Evolutionary conservation across 495 filamentous ascomycete genomes (phyloP), one percentile per base, ranked within the genome.

Genomic region (Friedmanniomyces simplex): DNA sequence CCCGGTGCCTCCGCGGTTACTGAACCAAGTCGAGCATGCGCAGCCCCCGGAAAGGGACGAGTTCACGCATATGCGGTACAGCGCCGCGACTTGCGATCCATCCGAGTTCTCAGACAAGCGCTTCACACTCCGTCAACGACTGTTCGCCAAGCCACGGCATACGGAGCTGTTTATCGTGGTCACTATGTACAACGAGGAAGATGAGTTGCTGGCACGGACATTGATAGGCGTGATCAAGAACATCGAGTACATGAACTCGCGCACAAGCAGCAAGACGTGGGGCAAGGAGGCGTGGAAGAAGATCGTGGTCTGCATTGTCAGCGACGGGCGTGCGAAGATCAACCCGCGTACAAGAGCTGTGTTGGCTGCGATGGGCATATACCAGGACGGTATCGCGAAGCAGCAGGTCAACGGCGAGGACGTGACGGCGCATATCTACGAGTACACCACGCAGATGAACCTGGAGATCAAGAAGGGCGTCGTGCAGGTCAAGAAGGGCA

Each of bases 161-260:
- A 99, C 94, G 0, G 94, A 99, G 74, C 78, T 99, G 0, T 97
- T 99, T 72, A 96, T 99, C 67, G 93, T 88, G 8, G 80, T 99
- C 41, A 99, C 94, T 30, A 99, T 99, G 94, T 99, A 89, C 74
- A 99, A 99, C 66, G 94, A 99, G 69, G 90, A 99, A 68, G 94
- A 97, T 57, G 87, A 96, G 58, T 78, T 97, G 18, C 96, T 99
- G 67, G 90, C 94, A 37, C 82, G 94, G 36, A 99, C 94, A 2
- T 87, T 99, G 89, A 88, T 85, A 8, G 94, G 94, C 72, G 91
- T 99, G 0, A 86, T 97, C 75, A 96, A 96, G 74, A 99, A 99
- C 67, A 86, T 99, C 62, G 88, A 96, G 71, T 88, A 90, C 73
- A 94, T 99, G 88, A 95, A 91, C 74, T 88, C 82, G 37, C 79